Base-by-base conservation (phyloP, 495 filamentous ascomycete genomes). In the Hapsidospora chrysogenum region DNA sequence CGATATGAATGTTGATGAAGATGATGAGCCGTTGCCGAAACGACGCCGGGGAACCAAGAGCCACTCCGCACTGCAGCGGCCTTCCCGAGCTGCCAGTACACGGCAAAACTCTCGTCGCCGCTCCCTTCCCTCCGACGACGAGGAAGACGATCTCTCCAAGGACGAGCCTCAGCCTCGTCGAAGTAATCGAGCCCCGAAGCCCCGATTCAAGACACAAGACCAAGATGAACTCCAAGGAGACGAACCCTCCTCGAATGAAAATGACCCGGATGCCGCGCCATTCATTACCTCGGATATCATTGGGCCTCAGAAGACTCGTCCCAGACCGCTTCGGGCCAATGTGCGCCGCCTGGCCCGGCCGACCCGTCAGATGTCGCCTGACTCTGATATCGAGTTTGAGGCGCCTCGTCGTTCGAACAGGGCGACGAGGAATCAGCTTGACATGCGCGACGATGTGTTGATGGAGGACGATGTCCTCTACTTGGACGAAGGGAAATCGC, bases 361-460 rank as follows among this genome's bases (percentile, higher is more conserved):
- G 6, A 48, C 47, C 11, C 39, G 49, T 23, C 42, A 44, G 14
- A 43, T 18, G 13, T 33, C 38, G 25, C 29, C 26, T n/a, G 52
- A 53, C 28, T 61, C 58, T 0, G 55, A 58, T n/a, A 62, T 61
- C 15, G 62, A 61, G 27, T 57, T 61, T 36, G 60, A 64, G 41
- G 45, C 56, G 29, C 49, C 54, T 10, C 61, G 70, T 35, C 57
- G 65, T n/a, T 76, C 73, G n/a, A 56, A 48, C 2, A 54, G 72
- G 2, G 47, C 57, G 9, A 63, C 45, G 16, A 62, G 51, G 42
- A 40, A 56, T 36, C 55, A 53, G 1, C 62, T 49, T 30, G 79
- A 56, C 44, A 76, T 92, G 65, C 56, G 61, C 34, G 83, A 92
- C 43, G 53, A 39, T 5, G 50, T 6, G 49, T 56, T n/a, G 51